Conservation (phyloP, 805 yeast genomes). For the Metschnikowia lunata region DNA sequence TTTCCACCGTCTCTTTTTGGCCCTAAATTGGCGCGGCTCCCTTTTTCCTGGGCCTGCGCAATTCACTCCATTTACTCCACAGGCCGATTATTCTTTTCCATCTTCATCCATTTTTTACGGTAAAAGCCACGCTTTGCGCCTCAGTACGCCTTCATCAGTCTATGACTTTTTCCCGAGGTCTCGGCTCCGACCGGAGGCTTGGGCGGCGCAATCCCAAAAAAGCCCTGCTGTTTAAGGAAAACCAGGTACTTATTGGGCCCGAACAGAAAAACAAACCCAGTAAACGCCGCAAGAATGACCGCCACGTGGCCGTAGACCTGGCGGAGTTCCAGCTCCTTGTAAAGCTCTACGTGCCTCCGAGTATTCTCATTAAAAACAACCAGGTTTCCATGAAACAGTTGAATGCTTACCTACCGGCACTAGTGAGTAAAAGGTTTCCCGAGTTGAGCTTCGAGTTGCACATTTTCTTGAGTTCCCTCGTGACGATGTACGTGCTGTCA, state of each 20-base stretch:
- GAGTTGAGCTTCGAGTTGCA: constrained; percentile 34
- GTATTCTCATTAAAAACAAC: constrained; percentile 28
- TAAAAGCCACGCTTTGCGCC: too few species aligned
- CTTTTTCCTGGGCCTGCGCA: too few species aligned
- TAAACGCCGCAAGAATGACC: constrained; percentile 10
- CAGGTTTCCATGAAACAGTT: constrained; percentile 25
- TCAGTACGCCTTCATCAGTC: too few species aligned
- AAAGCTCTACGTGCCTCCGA: constrained; percentile 32
- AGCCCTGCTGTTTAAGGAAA: constrained; percentile 10
- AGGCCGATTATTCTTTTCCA: too few species aligned
- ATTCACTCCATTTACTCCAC: too few species aligned
- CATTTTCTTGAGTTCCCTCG: constrained; percentile 31
- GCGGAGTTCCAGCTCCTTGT: constrained; percentile 34
- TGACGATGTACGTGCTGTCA: constrained; percentile 16
- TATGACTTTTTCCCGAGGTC: too few species aligned
- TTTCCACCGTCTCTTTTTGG: too few species aligned
- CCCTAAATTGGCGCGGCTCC: too few species aligned
- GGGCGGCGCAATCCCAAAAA: background rate
- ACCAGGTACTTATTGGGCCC: constrained; percentile 11
- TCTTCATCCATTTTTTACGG: too few species aligned
- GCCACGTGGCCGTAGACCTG: constrained; percentile 46
- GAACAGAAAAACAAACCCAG: background rate
- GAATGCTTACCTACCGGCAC: constrained; percentile 24
- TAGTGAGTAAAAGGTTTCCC: constrained; percentile 19
- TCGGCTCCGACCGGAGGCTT: too few species aligned